phyloP scores from a whole-genome alignment of 2,329 filamentous ascomycete species.

The Neofusicoccum ribis region DNA sequence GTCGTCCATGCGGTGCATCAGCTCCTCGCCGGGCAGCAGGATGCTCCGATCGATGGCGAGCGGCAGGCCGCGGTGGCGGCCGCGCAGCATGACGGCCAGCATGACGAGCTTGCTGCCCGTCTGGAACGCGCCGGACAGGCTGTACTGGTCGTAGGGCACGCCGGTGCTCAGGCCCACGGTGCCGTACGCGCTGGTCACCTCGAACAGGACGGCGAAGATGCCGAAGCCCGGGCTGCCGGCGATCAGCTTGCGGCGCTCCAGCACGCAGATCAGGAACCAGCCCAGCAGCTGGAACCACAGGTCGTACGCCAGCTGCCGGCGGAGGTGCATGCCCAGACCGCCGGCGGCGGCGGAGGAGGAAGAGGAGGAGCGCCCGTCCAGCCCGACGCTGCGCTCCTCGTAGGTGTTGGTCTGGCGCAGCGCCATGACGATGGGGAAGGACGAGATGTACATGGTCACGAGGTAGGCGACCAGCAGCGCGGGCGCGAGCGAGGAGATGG shows the following conservation, averaged over 20 bases:
- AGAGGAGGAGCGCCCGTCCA: conserved; percentile 44
- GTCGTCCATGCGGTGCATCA: conserved; percentile 36
- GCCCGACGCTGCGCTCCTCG: conserved; percentile 66
- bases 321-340: conserved; percentile 52
- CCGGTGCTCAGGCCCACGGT: conserved; percentile 63
- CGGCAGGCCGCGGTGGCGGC: conserved; percentile 31
- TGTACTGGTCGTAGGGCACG: conserved; percentile 54
- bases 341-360: neutral
- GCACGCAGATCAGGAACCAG: conserved; percentile 60
- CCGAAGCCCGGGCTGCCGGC: conserved; percentile 33
- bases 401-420: conserved; percentile 72
- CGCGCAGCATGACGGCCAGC: conserved; percentile 55
- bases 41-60: conserved; percentile 35
- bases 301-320: conserved; percentile 66
- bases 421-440: conserved; percentile 63
- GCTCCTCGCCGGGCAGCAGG: conserved; percentile 32
- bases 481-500: conserved; percentile 56
- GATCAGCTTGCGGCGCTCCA: conserved; percentile 59
- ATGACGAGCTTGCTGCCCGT: conserved; percentile 59
- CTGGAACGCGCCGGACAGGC: conserved; percentile 57
- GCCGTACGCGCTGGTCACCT: conserved; percentile 60
- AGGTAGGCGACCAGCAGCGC: conserved; percentile 62
- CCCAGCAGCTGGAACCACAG: conserved; percentile 66
- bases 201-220: conserved; percentile 48
- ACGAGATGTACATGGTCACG: conserved; percentile 67